phyloP scores from a whole-genome alignment of 2,329 filamentous ascomycete genomes.

The Diaporthe sp. region DNA sequence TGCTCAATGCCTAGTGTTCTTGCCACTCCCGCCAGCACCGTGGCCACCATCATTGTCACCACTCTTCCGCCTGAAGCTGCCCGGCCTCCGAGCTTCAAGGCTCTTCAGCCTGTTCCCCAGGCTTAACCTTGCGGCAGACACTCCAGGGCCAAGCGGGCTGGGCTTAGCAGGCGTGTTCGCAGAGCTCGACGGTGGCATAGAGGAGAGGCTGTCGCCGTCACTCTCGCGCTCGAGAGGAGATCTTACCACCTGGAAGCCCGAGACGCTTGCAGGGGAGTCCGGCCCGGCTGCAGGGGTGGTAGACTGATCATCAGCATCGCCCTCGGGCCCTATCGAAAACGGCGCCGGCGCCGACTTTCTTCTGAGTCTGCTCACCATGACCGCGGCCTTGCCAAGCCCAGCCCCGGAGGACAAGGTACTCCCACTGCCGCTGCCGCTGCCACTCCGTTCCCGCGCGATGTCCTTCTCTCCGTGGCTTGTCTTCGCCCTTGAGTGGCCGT shows the following conservation, averaged over 20 bases:
- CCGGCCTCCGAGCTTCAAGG: slow-evolving; percentile 34
- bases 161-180: slow-evolving; percentile 42
- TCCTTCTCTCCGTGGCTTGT: slow-evolving; percentile 38
- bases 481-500: slow-evolving; percentile 44
- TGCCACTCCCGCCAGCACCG: not conserved
- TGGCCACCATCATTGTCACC: slow-evolving; percentile 13
- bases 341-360: slow-evolving; percentile 48
- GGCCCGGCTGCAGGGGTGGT: slow-evolving; percentile 19
- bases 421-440: slow-evolving; percentile 43
- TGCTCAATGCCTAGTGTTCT: not conserved
- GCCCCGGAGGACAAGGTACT: slow-evolving; percentile 27
- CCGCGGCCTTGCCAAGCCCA: slow-evolving; percentile 30
- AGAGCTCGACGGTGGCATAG: slow-evolving; percentile 38
- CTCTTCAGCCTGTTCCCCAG: slow-evolving; percentile 65
- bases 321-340: slow-evolving; percentile 40
- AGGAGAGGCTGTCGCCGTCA: slow-evolving; percentile 55
- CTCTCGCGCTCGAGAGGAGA: slow-evolving; percentile 39
- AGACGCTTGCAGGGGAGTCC: slow-evolving; percentile 21
- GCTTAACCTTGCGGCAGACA: slow-evolving; percentile 62
- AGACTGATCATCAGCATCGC: slow-evolving; percentile 49
- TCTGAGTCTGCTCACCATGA: slow-evolving; percentile 42
- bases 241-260: slow-evolving; percentile 20
- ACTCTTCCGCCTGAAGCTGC: slow-evolving; percentile 23
- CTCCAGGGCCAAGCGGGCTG: slow-evolving; percentile 48
- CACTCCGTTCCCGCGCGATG: slow-evolving; percentile 6